Conservation (phyloP, 1,139 yeast species). For the Suhomyces bribrorum region DNA sequence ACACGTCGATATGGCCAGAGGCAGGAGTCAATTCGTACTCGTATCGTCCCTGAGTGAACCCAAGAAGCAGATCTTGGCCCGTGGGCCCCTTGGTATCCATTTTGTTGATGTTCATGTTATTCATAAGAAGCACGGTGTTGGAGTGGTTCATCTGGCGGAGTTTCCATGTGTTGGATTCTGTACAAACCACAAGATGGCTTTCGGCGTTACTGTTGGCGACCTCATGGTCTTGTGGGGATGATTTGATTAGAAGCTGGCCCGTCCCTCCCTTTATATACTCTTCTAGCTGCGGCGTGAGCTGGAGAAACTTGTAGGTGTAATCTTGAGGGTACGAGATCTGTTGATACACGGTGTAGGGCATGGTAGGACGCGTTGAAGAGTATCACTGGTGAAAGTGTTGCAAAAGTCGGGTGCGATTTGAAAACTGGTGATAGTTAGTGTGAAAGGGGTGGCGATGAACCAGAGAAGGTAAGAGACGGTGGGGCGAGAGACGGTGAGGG, state of each 20-base stretch:
- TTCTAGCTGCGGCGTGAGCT: slow-evolving; percentile 58
- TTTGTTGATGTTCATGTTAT: slow-evolving; percentile 27
- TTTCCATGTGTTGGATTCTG: slow-evolving; percentile 58
- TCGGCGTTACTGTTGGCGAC: slow-evolving; percentile 22
- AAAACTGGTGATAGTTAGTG: no score
- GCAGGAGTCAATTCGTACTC: slow-evolving; percentile 52
- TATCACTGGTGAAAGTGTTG: neutral
- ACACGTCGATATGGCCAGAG: slow-evolving; percentile 46
- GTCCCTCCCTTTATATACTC: slow-evolving; percentile 35
- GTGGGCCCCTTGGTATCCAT: slow-evolving; percentile 7
- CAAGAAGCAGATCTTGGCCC: slow-evolving; percentile 27
- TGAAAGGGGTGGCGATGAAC: no score
- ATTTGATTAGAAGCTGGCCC: slow-evolving; percentile 46
- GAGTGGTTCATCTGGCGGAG: slow-evolving; percentile 85
- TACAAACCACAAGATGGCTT: slow-evolving; percentile 62
- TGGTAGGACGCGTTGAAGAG: no score
- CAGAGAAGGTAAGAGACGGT: no score
- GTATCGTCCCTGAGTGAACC: slow-evolving; percentile 44
- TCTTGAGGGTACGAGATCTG: slow-evolving; percentile 24
- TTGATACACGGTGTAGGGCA: slow-evolving; percentile 24
- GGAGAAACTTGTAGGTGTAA: slow-evolving; percentile 55
- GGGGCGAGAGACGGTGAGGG: no score
- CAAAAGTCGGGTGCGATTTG: slow-evolving; percentile 5
- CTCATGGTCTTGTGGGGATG: slow-evolving; percentile 24
- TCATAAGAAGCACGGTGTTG: slow-evolving; percentile 66